phyloP scores from a whole-genome alignment of 495 filamentous ascomycete species.

The Aspergillus kassunensis region DNA sequence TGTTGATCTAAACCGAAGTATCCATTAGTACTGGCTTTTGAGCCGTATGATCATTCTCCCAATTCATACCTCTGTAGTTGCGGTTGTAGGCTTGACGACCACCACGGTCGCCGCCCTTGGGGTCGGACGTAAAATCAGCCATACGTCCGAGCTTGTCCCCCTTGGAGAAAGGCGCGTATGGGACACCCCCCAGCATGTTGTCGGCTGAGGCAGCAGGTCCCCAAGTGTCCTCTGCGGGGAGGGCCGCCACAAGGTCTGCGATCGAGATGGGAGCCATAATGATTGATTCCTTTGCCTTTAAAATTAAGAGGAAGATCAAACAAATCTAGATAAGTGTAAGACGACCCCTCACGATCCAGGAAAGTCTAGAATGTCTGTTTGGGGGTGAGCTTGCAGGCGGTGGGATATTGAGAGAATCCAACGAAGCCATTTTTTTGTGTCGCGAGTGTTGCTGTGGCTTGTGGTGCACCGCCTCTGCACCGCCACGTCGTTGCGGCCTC shows the following conservation, averaged over 20 bases:
- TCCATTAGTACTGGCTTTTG: not conserved
- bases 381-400: slow-evolving; percentile 19
- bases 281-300: slow-evolving; percentile 10
- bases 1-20: slow-evolving; percentile 67
- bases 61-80: slow-evolving; percentile 75
- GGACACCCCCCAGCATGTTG: slow-evolving; percentile 87
- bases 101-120: slow-evolving; percentile 78
- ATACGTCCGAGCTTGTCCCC: slow-evolving; percentile 97
- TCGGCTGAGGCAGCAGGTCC: slow-evolving; percentile 76
- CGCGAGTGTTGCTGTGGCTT: slow-evolving; percentile 39
- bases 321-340: not conserved
- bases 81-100: slow-evolving; percentile 85
- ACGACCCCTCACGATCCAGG: not conserved
- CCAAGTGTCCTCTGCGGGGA: slow-evolving; percentile 71
- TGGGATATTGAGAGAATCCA: slow-evolving; percentile 24
- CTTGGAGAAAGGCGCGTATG: slow-evolving; percentile 96
- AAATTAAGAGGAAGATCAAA: not conserved
- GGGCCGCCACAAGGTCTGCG: slow-evolving; percentile 53
- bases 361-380: slow-evolving; percentile 1
- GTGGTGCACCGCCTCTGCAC: slow-evolving; percentile 19
- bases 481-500: slow-evolving; percentile 26
- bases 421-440: slow-evolving; percentile 40
- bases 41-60: not conserved
- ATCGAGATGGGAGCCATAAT: slow-evolving; percentile 56
- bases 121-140: slow-evolving; percentile 97